Percentiles rank a stretch among this genome's conserved stretches.
These are phyloP conservation scores for Colletotrichum musicola DNA, from an alignment of 2,329 filamentous ascomycete species.

Conservation along the genomic window DNA sequence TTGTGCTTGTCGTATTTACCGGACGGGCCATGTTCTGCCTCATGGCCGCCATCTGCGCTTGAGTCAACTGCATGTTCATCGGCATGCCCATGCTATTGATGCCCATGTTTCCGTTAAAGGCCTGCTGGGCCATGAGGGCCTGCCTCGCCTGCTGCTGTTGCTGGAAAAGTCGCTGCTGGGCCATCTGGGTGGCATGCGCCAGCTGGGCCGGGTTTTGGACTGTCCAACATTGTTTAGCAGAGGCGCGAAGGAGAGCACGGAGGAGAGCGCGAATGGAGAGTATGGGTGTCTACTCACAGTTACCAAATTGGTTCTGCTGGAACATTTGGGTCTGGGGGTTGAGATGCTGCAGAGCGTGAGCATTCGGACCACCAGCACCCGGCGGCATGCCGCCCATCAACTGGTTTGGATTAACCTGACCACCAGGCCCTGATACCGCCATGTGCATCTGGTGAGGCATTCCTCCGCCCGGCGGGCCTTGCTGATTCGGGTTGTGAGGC, in stretches of 20 bases:
- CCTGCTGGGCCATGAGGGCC: slow-evolving; percentile 67
- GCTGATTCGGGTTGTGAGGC: slow-evolving; percentile 77
- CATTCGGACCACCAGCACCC: slow-evolving; percentile 71
- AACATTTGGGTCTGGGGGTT: slow-evolving; percentile 73
- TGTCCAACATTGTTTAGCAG: slow-evolving; percentile 37
- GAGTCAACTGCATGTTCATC: slow-evolving; percentile 63
- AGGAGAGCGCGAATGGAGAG: neutral
- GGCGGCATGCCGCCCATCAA: slow-evolving; percentile 85
- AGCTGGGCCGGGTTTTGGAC: slow-evolving; percentile 54
- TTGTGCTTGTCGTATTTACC: slow-evolving; percentile 49
- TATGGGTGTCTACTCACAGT: slow-evolving; percentile 32
- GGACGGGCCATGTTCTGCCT: slow-evolving; percentile 57
- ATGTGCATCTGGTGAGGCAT: slow-evolving; percentile 80
- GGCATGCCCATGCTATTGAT: slow-evolving; percentile 63
- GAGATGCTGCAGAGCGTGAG: slow-evolving; percentile 79
- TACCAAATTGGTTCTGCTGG: slow-evolving; percentile 62
- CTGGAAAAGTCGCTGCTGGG: slow-evolving; percentile 69
- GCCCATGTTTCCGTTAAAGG: slow-evolving; percentile 62
- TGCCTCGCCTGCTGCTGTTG: slow-evolving; percentile 66
- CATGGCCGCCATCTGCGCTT: slow-evolving; percentile 65
- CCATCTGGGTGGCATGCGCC: slow-evolving; percentile 57
- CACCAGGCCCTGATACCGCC: slow-evolving; percentile 78
- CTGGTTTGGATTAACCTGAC: slow-evolving; percentile 78
- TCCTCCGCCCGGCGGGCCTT: slow-evolving; percentile 72
- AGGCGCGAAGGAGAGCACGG: neutral